These are phyloP conservation scores for Tilletia caries DNA, from an alignment of 1,284 basidiomycete species.

Conservation along the genomic window DNA sequence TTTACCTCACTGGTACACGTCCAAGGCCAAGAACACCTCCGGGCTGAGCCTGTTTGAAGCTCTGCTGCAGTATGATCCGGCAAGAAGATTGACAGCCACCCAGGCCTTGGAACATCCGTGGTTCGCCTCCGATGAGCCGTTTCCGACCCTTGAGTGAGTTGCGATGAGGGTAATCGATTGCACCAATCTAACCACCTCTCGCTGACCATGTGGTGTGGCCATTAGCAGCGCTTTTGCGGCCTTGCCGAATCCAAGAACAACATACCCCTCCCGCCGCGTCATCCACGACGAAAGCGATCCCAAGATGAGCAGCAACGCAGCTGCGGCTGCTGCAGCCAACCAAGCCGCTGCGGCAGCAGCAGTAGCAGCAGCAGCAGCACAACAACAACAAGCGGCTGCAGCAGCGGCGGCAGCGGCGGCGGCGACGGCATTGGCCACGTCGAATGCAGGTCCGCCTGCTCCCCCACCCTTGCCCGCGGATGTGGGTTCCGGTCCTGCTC, in stretches of 20 bases:
- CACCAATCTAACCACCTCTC: too few species aligned
- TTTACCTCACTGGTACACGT: slow-evolving; percentile 72
- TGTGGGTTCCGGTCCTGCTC: not conserved
- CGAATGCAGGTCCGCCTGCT: not conserved
- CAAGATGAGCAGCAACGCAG: slow-evolving; percentile 40
- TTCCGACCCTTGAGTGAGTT: slow-evolving; percentile 53
- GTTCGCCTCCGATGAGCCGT: slow-evolving; percentile 57
- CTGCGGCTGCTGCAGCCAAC: not conserved
- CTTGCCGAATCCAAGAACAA: slow-evolving; percentile 54
- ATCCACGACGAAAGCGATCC: slow-evolving; percentile 60
- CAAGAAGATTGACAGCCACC: slow-evolving; percentile 75
- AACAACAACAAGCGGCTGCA: not conserved
- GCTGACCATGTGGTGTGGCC: not conserved
- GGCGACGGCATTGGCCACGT: not conserved
- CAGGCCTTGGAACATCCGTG: slow-evolving; percentile 72
- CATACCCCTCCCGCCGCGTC: slow-evolving; percentile 58
- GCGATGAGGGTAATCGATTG: too few species aligned
- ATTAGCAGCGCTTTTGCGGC: slow-evolving; percentile 40
- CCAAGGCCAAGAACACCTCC: slow-evolving; percentile 58
- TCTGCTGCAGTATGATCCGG: slow-evolving; percentile 72
- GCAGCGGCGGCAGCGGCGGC: not conserved
- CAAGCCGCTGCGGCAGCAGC: not conserved
- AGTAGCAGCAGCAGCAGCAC: not conserved
- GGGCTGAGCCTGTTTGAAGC: slow-evolving; percentile 45
- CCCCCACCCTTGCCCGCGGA: not conserved